Evolutionary conservation across 2,329 filamentous ascomycete genomes (phyloP).

Genomic region (Ceratocystis lukuohia): DNA sequence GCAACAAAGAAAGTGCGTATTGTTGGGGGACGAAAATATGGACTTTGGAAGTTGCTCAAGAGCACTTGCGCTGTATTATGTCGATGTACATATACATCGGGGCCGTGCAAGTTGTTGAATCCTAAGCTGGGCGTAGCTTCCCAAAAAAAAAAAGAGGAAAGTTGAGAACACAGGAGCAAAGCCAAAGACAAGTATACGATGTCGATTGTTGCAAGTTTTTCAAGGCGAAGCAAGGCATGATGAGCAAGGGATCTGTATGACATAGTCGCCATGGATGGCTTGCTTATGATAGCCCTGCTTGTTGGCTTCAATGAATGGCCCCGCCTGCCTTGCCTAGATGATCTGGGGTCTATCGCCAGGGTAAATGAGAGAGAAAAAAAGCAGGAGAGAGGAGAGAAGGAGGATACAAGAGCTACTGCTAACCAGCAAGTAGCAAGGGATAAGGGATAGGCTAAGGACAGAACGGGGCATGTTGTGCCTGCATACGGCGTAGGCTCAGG

Average conservation of each 20-base stretch:
- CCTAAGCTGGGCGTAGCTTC: not conserved
- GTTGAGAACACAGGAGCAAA: not conserved
- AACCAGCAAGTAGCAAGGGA: not conserved
- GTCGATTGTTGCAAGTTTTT: not conserved
- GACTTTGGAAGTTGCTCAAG: not conserved
- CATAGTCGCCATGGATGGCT: not conserved
- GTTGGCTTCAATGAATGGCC: no score
- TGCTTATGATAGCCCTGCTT: no score
- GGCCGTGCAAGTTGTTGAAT: not conserved
- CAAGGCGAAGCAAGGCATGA: not conserved
- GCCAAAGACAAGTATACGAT: not conserved
- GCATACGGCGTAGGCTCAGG: no score
- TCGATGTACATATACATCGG: not conserved
- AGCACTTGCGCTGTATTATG: not conserved
- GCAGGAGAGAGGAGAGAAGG: not conserved
- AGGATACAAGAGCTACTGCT: not conserved
- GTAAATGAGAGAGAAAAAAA: not conserved
- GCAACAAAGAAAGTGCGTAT: not conserved
- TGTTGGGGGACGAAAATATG: not conserved
- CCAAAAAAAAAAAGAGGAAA: not conserved
- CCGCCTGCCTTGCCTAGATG: no score
- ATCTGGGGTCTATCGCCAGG: not conserved
- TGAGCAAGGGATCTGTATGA: not conserved
- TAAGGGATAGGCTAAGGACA: not conserved
- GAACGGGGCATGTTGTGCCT: not conserved